These are phyloP conservation scores for Salmacisia buchloeana DNA, from an alignment of 1,284 basidiomycete species.

Conservation along the genomic window DNA sequence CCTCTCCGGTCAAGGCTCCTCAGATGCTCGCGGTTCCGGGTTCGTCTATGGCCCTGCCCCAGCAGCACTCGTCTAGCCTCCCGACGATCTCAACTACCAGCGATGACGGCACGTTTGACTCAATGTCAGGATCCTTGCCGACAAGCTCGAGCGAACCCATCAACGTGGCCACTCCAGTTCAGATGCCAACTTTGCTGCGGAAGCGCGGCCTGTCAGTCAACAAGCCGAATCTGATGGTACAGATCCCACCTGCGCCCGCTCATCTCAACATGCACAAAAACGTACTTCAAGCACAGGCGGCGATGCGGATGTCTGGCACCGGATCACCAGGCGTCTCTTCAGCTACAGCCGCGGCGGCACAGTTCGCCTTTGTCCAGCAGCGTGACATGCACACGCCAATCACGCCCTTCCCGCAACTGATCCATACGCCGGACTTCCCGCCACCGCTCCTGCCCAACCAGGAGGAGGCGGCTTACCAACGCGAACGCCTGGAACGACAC, in stretches of 20 bases:
- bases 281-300: constrained; percentile 15
- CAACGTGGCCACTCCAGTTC: constrained; percentile 11
- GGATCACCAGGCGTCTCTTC: constrained; percentile 10
- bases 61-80: constrained; percentile 3
- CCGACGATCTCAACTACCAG: background rate
- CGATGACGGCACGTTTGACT: background rate
- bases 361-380: constrained; percentile 42
- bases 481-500: constrained; percentile 36
- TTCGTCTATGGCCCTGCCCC: background rate
- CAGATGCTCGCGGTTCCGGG: background rate
- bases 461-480: constrained; percentile 31
- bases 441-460: constrained; percentile 33
- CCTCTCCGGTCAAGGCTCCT: background rate
- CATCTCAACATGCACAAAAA: constrained; percentile 30
- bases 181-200: constrained; percentile 31
- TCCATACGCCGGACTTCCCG: constrained; percentile 19
- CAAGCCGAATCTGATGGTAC: constrained; percentile 41
- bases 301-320: background rate
- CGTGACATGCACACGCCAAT: constrained; percentile 36
- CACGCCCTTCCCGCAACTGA: constrained; percentile 35
- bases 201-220: constrained; percentile 38
- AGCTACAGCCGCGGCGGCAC: constrained; percentile 24
- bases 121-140: background rate
- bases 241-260: constrained; percentile 33
- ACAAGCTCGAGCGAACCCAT: background rate